phyloP scores from a whole-genome alignment of 805 yeast genomes.

The Tetrapisispora arboricola region DNA sequence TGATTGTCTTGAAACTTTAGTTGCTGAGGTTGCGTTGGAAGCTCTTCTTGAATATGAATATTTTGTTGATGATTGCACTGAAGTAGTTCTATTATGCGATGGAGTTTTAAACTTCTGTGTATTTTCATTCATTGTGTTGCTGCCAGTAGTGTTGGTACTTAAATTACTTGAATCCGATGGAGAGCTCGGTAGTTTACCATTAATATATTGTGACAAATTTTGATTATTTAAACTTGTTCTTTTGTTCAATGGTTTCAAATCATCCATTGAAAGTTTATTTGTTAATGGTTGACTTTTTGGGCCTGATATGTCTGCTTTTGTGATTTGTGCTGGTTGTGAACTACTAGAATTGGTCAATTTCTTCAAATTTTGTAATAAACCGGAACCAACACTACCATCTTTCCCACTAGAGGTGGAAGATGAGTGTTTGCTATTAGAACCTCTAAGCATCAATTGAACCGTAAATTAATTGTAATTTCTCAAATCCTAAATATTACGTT shows the following conservation, averaged over 20 bases:
- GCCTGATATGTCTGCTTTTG: slow-evolving; percentile 3
- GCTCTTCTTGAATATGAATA: slow-evolving; percentile 15
- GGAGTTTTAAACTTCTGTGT: neutral
- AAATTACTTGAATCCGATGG: slow-evolving; percentile 2
- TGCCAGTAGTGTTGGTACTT: neutral
- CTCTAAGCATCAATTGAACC: slow-evolving; percentile 8
- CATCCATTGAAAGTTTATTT: slow-evolving; percentile 11
- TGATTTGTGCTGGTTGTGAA: neutral
- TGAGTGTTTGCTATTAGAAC: slow-evolving; percentile 7
- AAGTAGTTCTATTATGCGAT: slow-evolving; percentile 13
- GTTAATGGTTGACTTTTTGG: slow-evolving; percentile 3
- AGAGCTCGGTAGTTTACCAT: slow-evolving; percentile 4
- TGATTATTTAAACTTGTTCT: slow-evolving; percentile 21
- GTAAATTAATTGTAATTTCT: too few species aligned
- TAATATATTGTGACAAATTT: slow-evolving; percentile 23
- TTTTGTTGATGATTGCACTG: slow-evolving; percentile 19
- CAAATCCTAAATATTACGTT: too few species aligned
- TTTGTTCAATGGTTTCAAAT: slow-evolving; percentile 20
- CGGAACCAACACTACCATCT: slow-evolving; percentile 11
- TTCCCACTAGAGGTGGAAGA: slow-evolving; percentile 7
- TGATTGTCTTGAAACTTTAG: slow-evolving; percentile 17
- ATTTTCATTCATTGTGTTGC: slow-evolving; percentile 4
- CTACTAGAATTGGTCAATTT: slow-evolving; percentile 16
- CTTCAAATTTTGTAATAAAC: slow-evolving; percentile 22
- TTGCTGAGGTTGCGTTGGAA: slow-evolving; percentile 1